A percentile compares a stretch with the other conserved stretches of the same genome.
phyloP scores from a whole-genome alignment of 202 grass and related monocot genomes.

The Zoysia matrella region DNA sequence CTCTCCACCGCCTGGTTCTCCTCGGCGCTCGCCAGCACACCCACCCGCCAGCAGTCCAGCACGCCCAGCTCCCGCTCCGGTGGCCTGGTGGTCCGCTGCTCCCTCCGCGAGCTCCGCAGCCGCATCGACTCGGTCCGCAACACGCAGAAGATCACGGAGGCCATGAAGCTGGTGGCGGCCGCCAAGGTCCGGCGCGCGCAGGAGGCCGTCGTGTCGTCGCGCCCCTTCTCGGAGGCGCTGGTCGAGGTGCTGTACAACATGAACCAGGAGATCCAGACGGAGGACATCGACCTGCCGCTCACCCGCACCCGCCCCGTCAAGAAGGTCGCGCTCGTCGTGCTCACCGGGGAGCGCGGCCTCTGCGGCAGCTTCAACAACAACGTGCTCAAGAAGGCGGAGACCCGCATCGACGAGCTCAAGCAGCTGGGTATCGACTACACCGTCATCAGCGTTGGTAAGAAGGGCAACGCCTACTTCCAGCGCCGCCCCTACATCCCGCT shows the following conservation, averaged over 20 bases:
- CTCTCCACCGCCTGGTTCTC: conserved; percentile 59
- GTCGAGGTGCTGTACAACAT: conserved; percentile 96
- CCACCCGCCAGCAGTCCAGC: conserved; percentile 36
- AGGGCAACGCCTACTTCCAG: conserved; percentile 77
- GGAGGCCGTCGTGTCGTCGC: conserved; percentile 83
- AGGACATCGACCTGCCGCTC: conserved; percentile 85
- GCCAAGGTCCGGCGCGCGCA: conserved; percentile 93
- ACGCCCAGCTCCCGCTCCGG: conserved; percentile 30
- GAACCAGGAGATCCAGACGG: conserved; percentile 90
- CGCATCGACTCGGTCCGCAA: conserved; percentile 88
- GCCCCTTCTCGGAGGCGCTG: conserved; percentile 87
- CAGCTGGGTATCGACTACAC: conserved; percentile 72
- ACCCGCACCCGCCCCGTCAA: conserved; percentile 78
- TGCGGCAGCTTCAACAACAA: conserved; percentile 93
- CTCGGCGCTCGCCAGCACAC: conserved; percentile 44
- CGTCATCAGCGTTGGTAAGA: conserved; percentile 90
- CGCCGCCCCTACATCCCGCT: conserved; percentile 79
- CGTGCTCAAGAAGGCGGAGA: conserved; percentile 86
- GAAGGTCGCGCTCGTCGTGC: conserved; percentile 80
- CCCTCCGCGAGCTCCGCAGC: conserved; percentile 68
- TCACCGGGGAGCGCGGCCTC: conserved; percentile 90
- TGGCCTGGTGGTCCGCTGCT: conserved; percentile 55
- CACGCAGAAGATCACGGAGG: conserved; percentile 98
- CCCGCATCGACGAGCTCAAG: conserved; percentile 62
- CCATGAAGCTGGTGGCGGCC: conserved; percentile 96